These are phyloP conservation scores for Albatrellus sp. DNA, from an alignment of 1,284 basidiomycete species.

Conservation along the genomic window DNA sequence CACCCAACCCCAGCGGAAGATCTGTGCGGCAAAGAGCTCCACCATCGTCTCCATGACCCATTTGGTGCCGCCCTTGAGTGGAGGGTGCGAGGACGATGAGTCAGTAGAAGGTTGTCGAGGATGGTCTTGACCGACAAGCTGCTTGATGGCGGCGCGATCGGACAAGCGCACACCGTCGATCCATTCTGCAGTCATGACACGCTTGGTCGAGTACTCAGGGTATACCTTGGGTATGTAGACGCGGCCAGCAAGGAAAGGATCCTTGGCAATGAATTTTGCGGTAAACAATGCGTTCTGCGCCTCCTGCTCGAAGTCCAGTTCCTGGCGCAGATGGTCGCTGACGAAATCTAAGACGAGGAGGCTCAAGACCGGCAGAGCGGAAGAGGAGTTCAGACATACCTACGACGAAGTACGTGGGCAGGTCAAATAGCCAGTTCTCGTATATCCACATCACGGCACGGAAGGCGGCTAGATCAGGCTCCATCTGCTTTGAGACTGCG, in stretches of 20 bases:
- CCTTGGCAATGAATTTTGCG: constrained; percentile 42
- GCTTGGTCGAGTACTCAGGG: constrained; percentile 59
- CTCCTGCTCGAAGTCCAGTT: constrained; percentile 73
- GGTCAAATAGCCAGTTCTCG: constrained; percentile 62
- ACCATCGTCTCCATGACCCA: constrained; percentile 72
- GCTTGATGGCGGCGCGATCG: constrained; percentile 44
- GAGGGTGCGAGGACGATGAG: constrained; percentile 2
- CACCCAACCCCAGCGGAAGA: constrained; percentile 83
- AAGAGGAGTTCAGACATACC: constrained; percentile 26
- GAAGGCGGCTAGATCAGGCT: constrained; percentile 67
- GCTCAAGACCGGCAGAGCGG: not conserved
- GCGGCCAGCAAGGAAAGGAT: constrained; percentile 53
- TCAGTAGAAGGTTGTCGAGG: constrained; percentile 5
- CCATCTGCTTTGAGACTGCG: constrained; percentile 72
- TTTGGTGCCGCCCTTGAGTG: constrained; percentile 49
- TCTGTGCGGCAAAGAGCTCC: constrained; percentile 73
- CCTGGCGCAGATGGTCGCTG: constrained; percentile 66
- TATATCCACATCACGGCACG: constrained; percentile 63
- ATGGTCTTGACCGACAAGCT: constrained; percentile 40
- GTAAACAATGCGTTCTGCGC: constrained; percentile 55
- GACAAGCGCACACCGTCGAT: constrained; percentile 72
- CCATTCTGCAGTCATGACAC: constrained; percentile 81
- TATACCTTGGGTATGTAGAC: constrained; percentile 77
- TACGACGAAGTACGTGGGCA: constrained; percentile 67
- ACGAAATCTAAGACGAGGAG: constrained; percentile 49